Evolutionary conservation across 1,284 basidiomycete species (phyloP), one percentile per base, ranked within the genome.

Genomic region (Macrocybe sp.): DNA sequence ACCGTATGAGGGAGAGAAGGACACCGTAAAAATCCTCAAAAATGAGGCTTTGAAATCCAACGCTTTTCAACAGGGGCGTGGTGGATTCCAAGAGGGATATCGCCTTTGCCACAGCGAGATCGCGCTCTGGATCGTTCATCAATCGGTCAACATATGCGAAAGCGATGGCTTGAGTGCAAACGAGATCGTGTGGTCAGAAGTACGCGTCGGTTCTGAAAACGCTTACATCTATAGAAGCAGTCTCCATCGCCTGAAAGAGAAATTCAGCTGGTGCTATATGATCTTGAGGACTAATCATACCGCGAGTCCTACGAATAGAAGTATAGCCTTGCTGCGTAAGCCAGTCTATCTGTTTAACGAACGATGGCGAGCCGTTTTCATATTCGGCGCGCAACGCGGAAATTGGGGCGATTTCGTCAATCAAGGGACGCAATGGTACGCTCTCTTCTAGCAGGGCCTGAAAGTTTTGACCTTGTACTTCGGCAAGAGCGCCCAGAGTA

Each of bases 181-280:
- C 22, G 22, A 57, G 65, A 38, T 35, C 29, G 10, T 34, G 14
- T 28, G 8, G 37, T 9, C 11, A 22, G 22, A 38, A 46, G n/a
- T 12, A 37, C 28, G 36, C 50, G 50, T 49, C 47, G 45, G 10
- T 9, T 6, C 46, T 45, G 35, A 43, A 11, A 31, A 35, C 42
- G 44, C 33, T 37, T 70, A 87, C 86, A 83, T 72, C 86, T 70
- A 62, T 89, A 90, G 62, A 89, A 89, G 59, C 88, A 90, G 63
- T 90, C 84, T 0, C 87, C 88, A 57, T 90, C 88, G 16, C 86
- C 86, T 75, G 16, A 7, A 32, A 6, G 12, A 30, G 44, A 16
- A 44, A 7, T 45, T 14, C 31, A 30, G 28, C 0, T 22, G 16
- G 31, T 11, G 6, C 3, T 32, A 37, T 28, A 12, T 7, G 33